Conservation (phyloP, 176 grass and related monocot genomes). For the Aegilops umbellulata region DNA sequence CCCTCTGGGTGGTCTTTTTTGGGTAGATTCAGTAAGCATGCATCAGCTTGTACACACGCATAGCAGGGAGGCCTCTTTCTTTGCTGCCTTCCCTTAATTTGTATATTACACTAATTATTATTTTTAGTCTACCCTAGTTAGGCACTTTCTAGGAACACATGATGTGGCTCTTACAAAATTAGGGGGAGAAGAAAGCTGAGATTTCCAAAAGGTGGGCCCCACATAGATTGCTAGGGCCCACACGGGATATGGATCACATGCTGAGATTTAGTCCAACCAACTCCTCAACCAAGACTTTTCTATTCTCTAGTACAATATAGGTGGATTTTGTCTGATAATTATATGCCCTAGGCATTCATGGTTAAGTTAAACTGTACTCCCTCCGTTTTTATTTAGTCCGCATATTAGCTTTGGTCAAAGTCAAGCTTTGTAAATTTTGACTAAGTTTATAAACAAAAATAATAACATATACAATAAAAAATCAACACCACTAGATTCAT, state of each 20-base stretch:
- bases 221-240: conserved; percentile 23
- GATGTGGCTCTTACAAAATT: neutral
- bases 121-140: neutral
- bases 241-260: conserved; percentile 29
- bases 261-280: conserved; percentile 13
- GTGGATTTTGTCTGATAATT: neutral
- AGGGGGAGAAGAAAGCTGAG: neutral
- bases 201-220: conserved; percentile 2
- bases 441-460: too few species aligned
- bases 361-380: neutral
- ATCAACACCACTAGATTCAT: too few species aligned
- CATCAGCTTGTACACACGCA: conserved; percentile 22
- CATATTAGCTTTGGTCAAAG: too few species aligned
- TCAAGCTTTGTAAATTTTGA: too few species aligned
- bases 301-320: neutral
- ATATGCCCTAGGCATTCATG: neutral
- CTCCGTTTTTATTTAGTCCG: too few species aligned
- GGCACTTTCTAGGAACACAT: neutral
- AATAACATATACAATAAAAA: too few species aligned
- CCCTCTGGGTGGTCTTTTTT: neutral
- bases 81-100: neutral
- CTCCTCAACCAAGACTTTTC: conserved; percentile 3
- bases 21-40: conserved; percentile 11
- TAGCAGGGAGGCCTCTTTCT: neutral
- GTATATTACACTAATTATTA: neutral